Base-by-base conservation (phyloP, 129 eudicot species). In the Arctium lappa region DNA sequence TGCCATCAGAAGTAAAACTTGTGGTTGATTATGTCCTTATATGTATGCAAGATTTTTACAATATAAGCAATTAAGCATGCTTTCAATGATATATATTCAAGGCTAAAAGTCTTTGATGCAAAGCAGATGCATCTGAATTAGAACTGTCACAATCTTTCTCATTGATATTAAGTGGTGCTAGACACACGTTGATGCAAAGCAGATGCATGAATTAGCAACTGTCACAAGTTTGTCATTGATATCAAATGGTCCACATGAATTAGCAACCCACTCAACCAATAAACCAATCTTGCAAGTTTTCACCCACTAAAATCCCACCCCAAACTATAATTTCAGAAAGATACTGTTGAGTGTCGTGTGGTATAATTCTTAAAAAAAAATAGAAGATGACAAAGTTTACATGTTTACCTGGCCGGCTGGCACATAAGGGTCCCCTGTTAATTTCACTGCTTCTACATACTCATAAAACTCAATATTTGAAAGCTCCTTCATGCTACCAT, bases 371-470 rank as follows among this genome's bases (percentile, higher is more conserved):
- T 4, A 4, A 46, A 46, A 46, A 46, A 10, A 15, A 46, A 46
- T 46, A 46, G 56, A 46, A 56, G 1, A 16, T 15, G 8, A 15
- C 18, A 56, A 56, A 66, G 71, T 29, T 66, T 29, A 27, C 71
- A 46, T 29, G 44, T 22, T 80, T 86, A 92, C 97, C 92, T 92
- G 90, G 84, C 97, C 97, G 8, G 94, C 97, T 62, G 97, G 97
- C 50, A 90, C 91, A 84, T 90, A 85, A 71, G 91, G 91, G 81
- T 92, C 94, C 73, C 97, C 97, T 78, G 94, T 90, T 69, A 92
- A 80, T 74, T 92, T 92, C 16, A 90, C 89, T 81, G 94, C 97
- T 82, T 92, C 97, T 74, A 92, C 94, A 77, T 92, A 92, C 86
- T 92, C 97, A 76, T 92, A 92, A 70, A 92, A 90, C 77, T 90